Base-by-base conservation (phyloP, 2,329 filamentous ascomycete genomes). In the Verticillium nonalfalfae region DNA sequence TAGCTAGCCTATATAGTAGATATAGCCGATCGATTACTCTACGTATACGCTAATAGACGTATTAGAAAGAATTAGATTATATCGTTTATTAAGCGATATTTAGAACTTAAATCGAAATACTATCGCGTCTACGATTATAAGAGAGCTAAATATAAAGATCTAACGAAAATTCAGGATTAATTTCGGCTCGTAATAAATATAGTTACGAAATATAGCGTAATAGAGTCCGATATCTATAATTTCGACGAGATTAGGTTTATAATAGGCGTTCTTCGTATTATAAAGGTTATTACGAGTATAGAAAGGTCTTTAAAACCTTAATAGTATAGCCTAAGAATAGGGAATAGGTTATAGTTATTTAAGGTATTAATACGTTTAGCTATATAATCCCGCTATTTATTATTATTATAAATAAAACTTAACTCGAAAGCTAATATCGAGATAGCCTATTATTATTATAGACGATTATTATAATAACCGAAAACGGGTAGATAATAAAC, bases 161-260 rank as follows among this genome's bases (percentile, higher is more conserved):
- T 31, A 21, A 59, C n/a, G 18, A 34, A 45, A 45, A 59, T 40
- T 59, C 13, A 3, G 45, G 34, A 31, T 13, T 64, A 60, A 56
- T 65, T 66, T 50, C 33, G 61, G 39, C 34, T 62, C 38, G 52
- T 62, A 54, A 31, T 52, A 33, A 64, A 66, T 38, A 63, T 40
- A 26, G 63, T 62, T 56, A 56, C 57, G 40, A 60, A 58, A 40
- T 64, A 66, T 57, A 56, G 61, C 14, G 65, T 66, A 31, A 21
- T 56, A 7, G 40, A 66, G 13, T 50, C 65, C 15, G 59, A 68
- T 50, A 34, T 63, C 15, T 61, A 68, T 58, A 67, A 67, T 58
- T 66, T 68, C 60, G 57, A 69, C 35, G 59, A 68, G 59, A 66
- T 60, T 61, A 59, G 66, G 36, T 66, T 67, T 55, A 34, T 59